These are phyloP conservation scores for Phragmites australis DNA, from an alignment of 176 grass and related monocot species.

Conservation along the genomic window DNA sequence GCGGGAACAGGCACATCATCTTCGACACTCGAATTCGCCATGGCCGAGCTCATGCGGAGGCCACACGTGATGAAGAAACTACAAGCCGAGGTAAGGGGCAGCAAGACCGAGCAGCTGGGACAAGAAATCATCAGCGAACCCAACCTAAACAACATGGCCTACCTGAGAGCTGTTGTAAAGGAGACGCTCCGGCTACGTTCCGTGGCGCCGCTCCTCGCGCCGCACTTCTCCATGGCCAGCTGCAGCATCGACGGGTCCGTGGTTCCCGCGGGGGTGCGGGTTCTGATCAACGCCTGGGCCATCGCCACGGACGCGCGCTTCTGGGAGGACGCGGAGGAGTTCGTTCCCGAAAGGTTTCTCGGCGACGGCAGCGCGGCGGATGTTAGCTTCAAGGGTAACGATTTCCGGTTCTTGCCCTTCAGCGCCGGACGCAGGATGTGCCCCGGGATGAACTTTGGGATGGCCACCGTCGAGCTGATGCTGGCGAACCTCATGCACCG, in stretches of 20 bases:
- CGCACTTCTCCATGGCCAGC: slow-evolving; percentile 26
- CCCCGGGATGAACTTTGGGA: not conserved
- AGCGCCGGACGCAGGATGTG: not conserved
- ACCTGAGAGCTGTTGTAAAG: slow-evolving; percentile 44
- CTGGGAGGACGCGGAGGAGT: slow-evolving; percentile 21
- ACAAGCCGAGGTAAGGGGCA: slow-evolving; percentile 35
- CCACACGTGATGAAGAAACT: slow-evolving; percentile 38
- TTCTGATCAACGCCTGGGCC: not conserved
- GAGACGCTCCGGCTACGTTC: slow-evolving; percentile 45
- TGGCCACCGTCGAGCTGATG: slow-evolving; percentile 10
- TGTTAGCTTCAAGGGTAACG: not conserved
- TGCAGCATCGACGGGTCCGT: slow-evolving; percentile 34
- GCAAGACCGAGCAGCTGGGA: not conserved
- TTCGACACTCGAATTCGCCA: slow-evolving; percentile 37
- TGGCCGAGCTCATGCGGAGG: slow-evolving; percentile 37
- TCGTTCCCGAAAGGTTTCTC: slow-evolving; percentile 6
- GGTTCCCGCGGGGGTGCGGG: slow-evolving; percentile 23
- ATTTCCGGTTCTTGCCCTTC: slow-evolving; percentile 11
- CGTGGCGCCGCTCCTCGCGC: slow-evolving; percentile 36
- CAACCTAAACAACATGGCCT: slow-evolving; percentile 21
- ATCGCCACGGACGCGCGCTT: slow-evolving; percentile 4
- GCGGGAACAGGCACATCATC: slow-evolving; percentile 43
- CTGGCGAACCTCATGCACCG: slow-evolving; percentile 15
- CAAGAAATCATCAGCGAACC: slow-evolving; percentile 25
- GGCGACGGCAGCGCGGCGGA: not conserved